Percentiles rank a stretch among this genome's conserved stretches.
Evolutionary conservation across 495 filamentous ascomycete species (phyloP).

Genomic region (Trichocladium uniseriatum): DNA sequence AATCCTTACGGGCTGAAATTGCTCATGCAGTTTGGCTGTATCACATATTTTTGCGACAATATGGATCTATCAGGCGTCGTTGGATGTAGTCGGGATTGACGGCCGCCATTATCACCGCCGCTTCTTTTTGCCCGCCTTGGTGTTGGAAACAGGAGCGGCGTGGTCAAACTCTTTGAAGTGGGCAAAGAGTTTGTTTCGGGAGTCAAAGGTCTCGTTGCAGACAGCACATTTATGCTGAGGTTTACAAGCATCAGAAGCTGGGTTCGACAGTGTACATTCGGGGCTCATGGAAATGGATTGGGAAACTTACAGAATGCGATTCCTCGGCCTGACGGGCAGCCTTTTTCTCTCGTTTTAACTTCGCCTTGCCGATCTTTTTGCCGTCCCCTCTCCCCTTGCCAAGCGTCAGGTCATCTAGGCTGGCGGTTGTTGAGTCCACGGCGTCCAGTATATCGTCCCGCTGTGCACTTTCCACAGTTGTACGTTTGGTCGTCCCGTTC

Average conservation of each 20-base stretch:
- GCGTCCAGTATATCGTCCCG: not conserved
- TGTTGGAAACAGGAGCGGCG: slow-evolving; percentile 19
- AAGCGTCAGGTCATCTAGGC: slow-evolving; percentile 12
- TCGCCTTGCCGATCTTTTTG: slow-evolving; percentile 73
- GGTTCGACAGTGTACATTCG: not conserved
- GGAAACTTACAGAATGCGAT: slow-evolving; percentile 27
- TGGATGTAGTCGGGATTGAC: too few relatives aligned
- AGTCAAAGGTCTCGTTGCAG: slow-evolving; percentile 56
- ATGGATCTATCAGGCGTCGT: too few relatives aligned
- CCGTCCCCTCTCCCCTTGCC: slow-evolving; percentile 13
- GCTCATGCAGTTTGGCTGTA: too few relatives aligned
- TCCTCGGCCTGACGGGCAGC: slow-evolving; percentile 51
- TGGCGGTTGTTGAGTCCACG: slow-evolving; percentile 6
- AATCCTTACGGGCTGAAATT: too few relatives aligned
- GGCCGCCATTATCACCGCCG: slow-evolving; percentile 4
- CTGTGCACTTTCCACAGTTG: not conserved
- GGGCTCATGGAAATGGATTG: not conserved
- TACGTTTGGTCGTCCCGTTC: not conserved
- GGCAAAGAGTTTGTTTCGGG: slow-evolving; percentile 63
- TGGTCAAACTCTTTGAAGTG: slow-evolving; percentile 54
- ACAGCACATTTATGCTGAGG: slow-evolving; percentile 46
- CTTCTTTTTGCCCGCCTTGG: slow-evolving; percentile 17
- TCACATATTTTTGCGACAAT: too few relatives aligned
- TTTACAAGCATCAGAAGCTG: not conserved
- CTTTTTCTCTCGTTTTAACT: slow-evolving; percentile 75